Conservation (phyloP, 768 basidiomycete species). For the Floccularia luteovirens region DNA sequence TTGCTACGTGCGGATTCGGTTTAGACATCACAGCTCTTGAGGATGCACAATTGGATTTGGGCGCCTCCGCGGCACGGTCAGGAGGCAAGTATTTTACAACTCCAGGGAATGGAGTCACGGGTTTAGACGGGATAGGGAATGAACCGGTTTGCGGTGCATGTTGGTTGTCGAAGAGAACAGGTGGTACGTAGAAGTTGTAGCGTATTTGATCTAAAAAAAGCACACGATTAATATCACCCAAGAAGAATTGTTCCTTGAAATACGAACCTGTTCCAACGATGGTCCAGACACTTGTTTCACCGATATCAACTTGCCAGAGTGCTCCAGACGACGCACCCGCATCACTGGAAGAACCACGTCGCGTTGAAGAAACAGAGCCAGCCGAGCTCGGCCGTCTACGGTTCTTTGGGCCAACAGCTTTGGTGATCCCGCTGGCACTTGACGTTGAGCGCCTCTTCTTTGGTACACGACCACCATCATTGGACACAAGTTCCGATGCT, state of each 20-base stretch:
- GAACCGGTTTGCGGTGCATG: constrained; percentile 62
- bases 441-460: constrained; percentile 72
- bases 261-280: constrained; percentile 82
- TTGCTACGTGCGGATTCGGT: constrained; percentile 69
- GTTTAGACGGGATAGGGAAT: constrained; percentile 75
- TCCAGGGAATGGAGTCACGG: constrained; percentile 79
- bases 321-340: constrained; percentile 68
- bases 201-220: constrained; percentile 68
- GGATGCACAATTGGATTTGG: constrained; percentile 61
- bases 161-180: constrained; percentile 75
- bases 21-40: constrained; percentile 67
- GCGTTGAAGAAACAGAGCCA: constrained; percentile 53
- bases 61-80: constrained; percentile 78
- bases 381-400: constrained; percentile 76
- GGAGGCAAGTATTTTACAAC: constrained; percentile 90
- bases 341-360: constrained; percentile 63
- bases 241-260: constrained; percentile 5
- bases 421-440: constrained; percentile 54
- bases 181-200: constrained; percentile 91
- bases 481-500: constrained; percentile 61
- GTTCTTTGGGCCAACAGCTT: constrained; percentile 43
- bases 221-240: constrained; percentile 10
- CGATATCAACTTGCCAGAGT: constrained; percentile 85
- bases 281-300: constrained; percentile 92
- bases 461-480: constrained; percentile 82